phyloP scores from a whole-genome alignment of 768 basidiomycete genomes.

The Russula lepida region DNA sequence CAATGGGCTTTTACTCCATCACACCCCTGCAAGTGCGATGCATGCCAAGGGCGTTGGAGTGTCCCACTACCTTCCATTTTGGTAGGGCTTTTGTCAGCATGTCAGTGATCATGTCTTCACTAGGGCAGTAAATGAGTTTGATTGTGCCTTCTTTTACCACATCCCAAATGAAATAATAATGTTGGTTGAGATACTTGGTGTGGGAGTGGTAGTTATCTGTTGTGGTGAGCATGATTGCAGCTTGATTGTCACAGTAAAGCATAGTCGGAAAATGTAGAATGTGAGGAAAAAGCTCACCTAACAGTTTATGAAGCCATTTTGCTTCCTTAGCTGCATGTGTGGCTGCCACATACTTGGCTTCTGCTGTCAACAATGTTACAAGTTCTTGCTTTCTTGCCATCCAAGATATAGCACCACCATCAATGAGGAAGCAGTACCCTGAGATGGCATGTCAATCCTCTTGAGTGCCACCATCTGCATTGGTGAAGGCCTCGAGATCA shows the following conservation, averaged over 20 bases:
- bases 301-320: neutral
- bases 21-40: too few species aligned
- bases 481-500: neutral
- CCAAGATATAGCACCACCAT: constrained; percentile 29
- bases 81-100: too few species aligned
- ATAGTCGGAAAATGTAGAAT: too few species aligned
- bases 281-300: too few species aligned
- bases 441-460: constrained; percentile 25
- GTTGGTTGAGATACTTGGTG: constrained; percentile 1
- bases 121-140: neutral
- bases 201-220: neutral
- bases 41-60: too few species aligned
- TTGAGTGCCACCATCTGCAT: constrained; percentile 24
- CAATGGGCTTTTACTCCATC: too few species aligned
- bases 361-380: neutral
- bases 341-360: constrained; percentile 1
- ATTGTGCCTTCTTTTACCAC: neutral
- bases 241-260: too few species aligned
- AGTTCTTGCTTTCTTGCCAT: constrained; percentile 19
- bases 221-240: neutral
- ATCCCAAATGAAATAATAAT: neutral
- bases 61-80: too few species aligned
- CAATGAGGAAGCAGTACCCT: constrained; percentile 28
- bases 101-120: neutral
- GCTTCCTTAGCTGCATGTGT: neutral